phyloP scores from a whole-genome alignment of 2,329 filamentous ascomycete genomes.

The Diplocarpon rosae region DNA sequence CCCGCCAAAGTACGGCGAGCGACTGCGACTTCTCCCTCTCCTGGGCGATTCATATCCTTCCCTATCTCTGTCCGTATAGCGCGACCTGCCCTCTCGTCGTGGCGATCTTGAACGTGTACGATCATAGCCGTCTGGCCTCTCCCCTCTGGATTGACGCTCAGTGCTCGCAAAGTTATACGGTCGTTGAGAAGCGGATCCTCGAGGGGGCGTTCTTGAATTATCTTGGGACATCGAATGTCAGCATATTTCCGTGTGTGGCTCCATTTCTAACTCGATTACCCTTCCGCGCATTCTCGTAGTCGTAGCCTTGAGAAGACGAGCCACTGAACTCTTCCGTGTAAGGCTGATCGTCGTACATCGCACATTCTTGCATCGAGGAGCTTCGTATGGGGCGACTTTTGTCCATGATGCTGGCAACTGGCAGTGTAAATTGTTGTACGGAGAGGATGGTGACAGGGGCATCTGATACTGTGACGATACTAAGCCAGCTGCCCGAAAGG shows the following conservation, averaged over 20 bases:
- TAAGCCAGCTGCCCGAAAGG: no score
- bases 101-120: slow-evolving; percentile 30
- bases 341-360: slow-evolving; percentile 36
- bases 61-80: slow-evolving; percentile 27
- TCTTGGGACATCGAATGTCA: slow-evolving; percentile 28
- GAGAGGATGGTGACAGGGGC: background rate
- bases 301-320: slow-evolving; percentile 21
- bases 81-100: slow-evolving; percentile 23
- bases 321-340: slow-evolving; percentile 17
- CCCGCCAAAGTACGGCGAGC: slow-evolving; percentile 26
- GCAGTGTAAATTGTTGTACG: background rate
- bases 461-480: background rate
- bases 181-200: slow-evolving; percentile 17
- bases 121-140: slow-evolving; percentile 26
- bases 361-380: slow-evolving; percentile 19
- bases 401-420: slow-evolving; percentile 12
- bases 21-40: slow-evolving; percentile 23
- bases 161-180: slow-evolving; percentile 10
- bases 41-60: slow-evolving; percentile 26
- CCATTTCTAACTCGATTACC: slow-evolving; percentile 27
- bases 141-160: slow-evolving; percentile 22
- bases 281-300: slow-evolving; percentile 26
- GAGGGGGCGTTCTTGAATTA: slow-evolving; percentile 23
- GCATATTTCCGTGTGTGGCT: slow-evolving; percentile 23
- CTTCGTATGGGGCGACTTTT: slow-evolving; percentile 13